Evolutionary conservation across 108 stramenopile species (phyloP).

Genomic region (Cyclotella cryptica): DNA sequence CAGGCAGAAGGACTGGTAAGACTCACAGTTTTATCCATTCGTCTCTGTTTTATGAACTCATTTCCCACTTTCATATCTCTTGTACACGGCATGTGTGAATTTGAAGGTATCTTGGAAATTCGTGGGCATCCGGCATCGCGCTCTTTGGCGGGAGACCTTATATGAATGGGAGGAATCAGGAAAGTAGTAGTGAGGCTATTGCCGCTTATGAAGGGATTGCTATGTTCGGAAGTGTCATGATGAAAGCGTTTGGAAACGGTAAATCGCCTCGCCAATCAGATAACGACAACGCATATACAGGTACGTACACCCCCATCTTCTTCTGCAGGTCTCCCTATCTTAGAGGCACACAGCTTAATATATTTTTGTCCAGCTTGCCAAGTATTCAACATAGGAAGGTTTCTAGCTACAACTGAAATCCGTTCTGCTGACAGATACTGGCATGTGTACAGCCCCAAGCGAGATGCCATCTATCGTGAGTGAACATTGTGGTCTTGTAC

Average conservation of each 20-base stretch:
- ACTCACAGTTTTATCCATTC: conserved; percentile 2
- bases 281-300: conserved; percentile 54
- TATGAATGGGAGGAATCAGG: conserved; percentile 95
- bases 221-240: conserved; percentile 87
- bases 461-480: conserved; percentile 55
- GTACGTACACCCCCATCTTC: background rate
- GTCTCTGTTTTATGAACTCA: background rate
- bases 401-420: conserved; percentile 85
- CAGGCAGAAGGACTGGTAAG: conserved; percentile 88
- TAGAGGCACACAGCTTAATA: background rate
- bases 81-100: background rate
- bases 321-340: background rate
- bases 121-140: conserved; percentile 93
- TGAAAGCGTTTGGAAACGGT: conserved; percentile 49
- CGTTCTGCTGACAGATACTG: conserved; percentile 88
- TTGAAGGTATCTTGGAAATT: conserved; percentile 70
- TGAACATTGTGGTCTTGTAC: background rate
- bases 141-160: conserved; percentile 71
- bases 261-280: conserved; percentile 30
- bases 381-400: conserved; percentile 70
- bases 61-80: background rate
- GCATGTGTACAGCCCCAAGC: conserved; percentile 40
- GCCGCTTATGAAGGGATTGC: conserved; percentile 92
- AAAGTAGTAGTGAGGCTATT: conserved; percentile 92
- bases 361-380: conserved; percentile 33